Evolutionary conservation across 2,329 filamentous ascomycete genomes (phyloP).

Genomic region (Fusarium sp.): DNA sequence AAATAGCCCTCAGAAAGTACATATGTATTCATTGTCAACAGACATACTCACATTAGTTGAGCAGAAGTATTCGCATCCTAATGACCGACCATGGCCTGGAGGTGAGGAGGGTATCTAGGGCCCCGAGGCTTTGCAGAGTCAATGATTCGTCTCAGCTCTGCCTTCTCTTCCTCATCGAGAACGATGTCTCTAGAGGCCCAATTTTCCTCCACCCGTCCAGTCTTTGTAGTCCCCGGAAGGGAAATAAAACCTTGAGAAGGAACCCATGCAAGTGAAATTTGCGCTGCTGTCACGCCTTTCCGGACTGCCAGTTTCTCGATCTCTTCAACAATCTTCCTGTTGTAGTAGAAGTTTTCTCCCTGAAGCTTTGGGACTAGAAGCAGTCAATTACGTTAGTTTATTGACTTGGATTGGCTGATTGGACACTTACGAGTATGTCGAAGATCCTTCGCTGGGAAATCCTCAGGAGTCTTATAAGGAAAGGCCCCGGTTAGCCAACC

Average conservation of each 20-base stretch:
- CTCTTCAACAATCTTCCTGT: slow-evolving; percentile 13
- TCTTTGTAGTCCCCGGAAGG: slow-evolving; percentile 17
- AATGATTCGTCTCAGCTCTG: slow-evolving; percentile 4
- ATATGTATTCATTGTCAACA: too few relatives aligned
- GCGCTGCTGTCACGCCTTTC: background rate
- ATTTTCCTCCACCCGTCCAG: slow-evolving; percentile 5
- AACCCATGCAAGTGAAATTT: slow-evolving; percentile 19
- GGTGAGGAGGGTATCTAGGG: slow-evolving; percentile 1
- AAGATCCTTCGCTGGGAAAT: slow-evolving; percentile 5
- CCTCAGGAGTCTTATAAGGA: slow-evolving; percentile 1
- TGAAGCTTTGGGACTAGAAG: background rate
- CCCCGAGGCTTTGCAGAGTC: background rate
- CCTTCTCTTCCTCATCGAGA: background rate
- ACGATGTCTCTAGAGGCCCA: slow-evolving; percentile 2
- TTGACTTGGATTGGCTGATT: too few relatives aligned
- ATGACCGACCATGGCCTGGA: slow-evolving; percentile 10
- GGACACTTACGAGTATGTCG: background rate
- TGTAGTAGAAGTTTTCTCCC: slow-evolving; percentile 12
- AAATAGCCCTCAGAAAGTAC: too few relatives aligned
- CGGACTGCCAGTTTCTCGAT: background rate
- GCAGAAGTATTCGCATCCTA: background rate
- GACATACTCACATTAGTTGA: too few relatives aligned
- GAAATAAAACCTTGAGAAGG: slow-evolving; percentile 8
- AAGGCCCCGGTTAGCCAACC: slow-evolving; percentile 15
- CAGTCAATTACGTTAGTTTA: background rate